A percentile compares a stretch with the other conserved stretches of the same genome.
Conservation (phyloP, 139 green algal genomes). For the Ostreobium quekettii region DNA sequence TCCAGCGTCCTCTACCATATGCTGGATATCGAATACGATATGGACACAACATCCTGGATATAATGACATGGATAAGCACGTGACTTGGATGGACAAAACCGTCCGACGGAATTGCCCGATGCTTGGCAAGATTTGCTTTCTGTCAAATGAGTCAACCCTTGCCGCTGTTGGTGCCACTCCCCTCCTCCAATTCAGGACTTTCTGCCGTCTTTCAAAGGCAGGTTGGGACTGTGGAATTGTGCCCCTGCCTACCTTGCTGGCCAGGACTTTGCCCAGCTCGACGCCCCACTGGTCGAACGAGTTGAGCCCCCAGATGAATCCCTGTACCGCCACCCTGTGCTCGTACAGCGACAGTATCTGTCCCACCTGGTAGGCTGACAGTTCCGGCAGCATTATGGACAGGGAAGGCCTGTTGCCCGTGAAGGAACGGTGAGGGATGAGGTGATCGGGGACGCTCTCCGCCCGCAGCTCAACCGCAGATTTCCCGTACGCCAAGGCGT, state of each 20-base stretch:
- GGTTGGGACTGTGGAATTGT: too few relatives aligned
- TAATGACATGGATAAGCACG: too few relatives aligned
- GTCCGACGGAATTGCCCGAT: too few relatives aligned
- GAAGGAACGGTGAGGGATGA: slow-evolving; percentile 90
- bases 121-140: too few relatives aligned
- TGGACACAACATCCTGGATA: too few relatives aligned
- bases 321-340: slow-evolving; percentile 87
- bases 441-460: slow-evolving; percentile 78
- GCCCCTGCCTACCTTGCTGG: slow-evolving; percentile 58
- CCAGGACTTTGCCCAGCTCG: slow-evolving; percentile 96
- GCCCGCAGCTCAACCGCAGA: slow-evolving; percentile 63
- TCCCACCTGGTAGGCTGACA: slow-evolving; percentile 87
- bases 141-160: too few relatives aligned
- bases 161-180: too few relatives aligned
- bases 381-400: slow-evolving; percentile 82
- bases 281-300: slow-evolving; percentile 99
- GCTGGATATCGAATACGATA: too few relatives aligned
- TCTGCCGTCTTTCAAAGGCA: too few relatives aligned
- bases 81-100: too few relatives aligned
- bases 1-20: too few relatives aligned
- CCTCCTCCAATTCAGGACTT: too few relatives aligned
- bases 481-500: slow-evolving; percentile 95
- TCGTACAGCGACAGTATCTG: slow-evolving; percentile 97
- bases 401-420: slow-evolving; percentile 89
- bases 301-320: slow-evolving; percentile 99